Evolutionary conservation across 306 rosid species (phyloP).

Genomic region (Glycine latifolia): DNA sequence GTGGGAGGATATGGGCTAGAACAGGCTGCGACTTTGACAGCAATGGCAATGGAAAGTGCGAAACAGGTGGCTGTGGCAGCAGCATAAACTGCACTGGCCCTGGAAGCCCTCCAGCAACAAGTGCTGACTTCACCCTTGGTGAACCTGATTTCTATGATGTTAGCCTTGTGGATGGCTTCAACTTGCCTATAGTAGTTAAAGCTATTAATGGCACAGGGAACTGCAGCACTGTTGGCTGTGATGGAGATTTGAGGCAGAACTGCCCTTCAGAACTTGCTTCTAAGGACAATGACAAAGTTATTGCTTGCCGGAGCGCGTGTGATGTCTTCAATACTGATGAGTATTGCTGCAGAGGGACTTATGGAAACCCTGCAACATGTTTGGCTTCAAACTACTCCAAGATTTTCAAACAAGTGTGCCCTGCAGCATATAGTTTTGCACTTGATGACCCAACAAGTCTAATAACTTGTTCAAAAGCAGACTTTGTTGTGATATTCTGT

Average conservation of each 20-base stretch:
- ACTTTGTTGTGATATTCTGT: constrained; percentile 61
- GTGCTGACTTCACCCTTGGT: constrained; percentile 66
- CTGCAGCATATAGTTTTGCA: constrained; percentile 66
- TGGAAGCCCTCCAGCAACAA: constrained; percentile 57
- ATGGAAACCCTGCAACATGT: constrained; percentile 56
- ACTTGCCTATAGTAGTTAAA: constrained; percentile 63
- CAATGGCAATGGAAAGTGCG: constrained; percentile 61
- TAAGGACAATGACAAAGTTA: constrained; percentile 52
- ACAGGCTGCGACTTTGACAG: constrained; percentile 71
- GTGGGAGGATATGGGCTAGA: constrained; percentile 70
- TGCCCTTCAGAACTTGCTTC: constrained; percentile 57
- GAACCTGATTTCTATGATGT: constrained; percentile 63
- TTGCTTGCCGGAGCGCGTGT: constrained; percentile 66
- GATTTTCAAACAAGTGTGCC: constrained; percentile 65
- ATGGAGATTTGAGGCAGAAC: constrained; percentile 64
- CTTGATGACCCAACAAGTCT: constrained; percentile 62
- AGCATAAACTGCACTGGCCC: constrained; percentile 61
- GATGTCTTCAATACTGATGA: constrained; percentile 59
- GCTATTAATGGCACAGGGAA: constrained; percentile 65
- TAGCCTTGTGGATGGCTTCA: constrained; percentile 77
- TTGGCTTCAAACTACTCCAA: constrained; percentile 63
- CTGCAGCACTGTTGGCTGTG: constrained; percentile 66
- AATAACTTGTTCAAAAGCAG: constrained; percentile 61
- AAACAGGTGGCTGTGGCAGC: constrained; percentile 66
- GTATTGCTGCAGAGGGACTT: constrained; percentile 70